These are phyloP conservation scores for Diaporthe humulicola DNA, from an alignment of 2,329 filamentous ascomycete species.

Conservation along the genomic window DNA sequence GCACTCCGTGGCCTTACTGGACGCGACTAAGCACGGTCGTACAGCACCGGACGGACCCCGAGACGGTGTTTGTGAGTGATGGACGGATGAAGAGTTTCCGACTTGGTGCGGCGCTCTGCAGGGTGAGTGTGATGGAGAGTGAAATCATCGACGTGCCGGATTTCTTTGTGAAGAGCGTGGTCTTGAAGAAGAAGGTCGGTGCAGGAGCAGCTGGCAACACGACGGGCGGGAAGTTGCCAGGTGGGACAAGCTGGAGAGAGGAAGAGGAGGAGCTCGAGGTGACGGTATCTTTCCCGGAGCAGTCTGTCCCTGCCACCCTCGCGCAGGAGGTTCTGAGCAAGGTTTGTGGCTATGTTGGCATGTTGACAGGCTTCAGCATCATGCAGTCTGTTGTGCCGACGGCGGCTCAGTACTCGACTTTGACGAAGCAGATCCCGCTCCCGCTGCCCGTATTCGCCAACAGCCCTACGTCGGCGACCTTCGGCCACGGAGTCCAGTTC, in stretches of 20 bases:
- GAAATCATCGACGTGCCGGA: conserved; percentile 58
- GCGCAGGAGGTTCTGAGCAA: conserved; percentile 60
- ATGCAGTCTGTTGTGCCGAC: conserved; percentile 61
- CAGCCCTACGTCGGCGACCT: conserved; percentile 6
- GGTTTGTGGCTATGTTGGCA: conserved; percentile 59
- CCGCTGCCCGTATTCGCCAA: conserved; percentile 43
- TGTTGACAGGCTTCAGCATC: conserved; percentile 61
- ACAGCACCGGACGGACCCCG: conserved; percentile 61
- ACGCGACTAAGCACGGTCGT: conserved; percentile 68
- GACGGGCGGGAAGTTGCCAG: not conserved
- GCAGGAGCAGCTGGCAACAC: not conserved
- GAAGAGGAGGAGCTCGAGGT: conserved; percentile 55
- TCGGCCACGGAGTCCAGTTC: conserved; percentile 39
- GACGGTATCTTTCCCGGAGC: conserved; percentile 60
- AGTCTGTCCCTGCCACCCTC: conserved; percentile 56
- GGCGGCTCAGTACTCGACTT: conserved; percentile 55
- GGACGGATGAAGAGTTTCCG: conserved; percentile 56
- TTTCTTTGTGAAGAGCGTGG: conserved; percentile 58
- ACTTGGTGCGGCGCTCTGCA: conserved; percentile 60
- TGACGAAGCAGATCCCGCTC: conserved; percentile 58
- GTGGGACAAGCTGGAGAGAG: conserved; percentile 42
- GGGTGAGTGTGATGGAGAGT: conserved; percentile 57
- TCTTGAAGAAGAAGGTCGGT: conserved; percentile 29
- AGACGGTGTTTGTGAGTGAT: conserved; percentile 47
- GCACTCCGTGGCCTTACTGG: conserved; percentile 67